Evolutionary conservation across 352 stramenopile species (phyloP), one percentile per base, ranked within the genome.

Genomic region (Phytophthora kernoviae): DNA sequence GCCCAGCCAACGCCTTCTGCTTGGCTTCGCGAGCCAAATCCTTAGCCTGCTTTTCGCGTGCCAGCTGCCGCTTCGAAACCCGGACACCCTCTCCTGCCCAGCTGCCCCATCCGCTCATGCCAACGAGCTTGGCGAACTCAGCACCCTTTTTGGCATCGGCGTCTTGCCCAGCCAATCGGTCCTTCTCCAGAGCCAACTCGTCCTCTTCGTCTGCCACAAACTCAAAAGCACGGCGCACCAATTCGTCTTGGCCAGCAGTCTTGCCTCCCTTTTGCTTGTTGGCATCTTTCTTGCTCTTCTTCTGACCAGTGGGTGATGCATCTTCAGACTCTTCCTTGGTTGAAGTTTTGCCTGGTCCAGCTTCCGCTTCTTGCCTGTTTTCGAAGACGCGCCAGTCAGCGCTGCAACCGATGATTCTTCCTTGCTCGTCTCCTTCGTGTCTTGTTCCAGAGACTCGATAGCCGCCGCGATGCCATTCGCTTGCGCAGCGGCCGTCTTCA

Each of bases 221-320:
- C 30, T 96, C 96, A 79, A 99, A 99, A 18, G 97, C 97, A 32
- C 88, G 84, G 15, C 84, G 75, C 18, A 99, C 95, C 9, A 99
- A 78, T 61, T 99, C 94, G 53, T 97, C 93, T 34, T 80, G 71
- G 5, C 36, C 48, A 7, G 67, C 52, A 40, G 34, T 26, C 68
- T 98, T 92, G 24, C 58, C 89, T 26, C 34, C 49, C 18, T 52
- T 77, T 36, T 57, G 49, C 52, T 71, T 45, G 37, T n/a, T 70
- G 33, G 24, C 24, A 30, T 39, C 9, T 32, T 87, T 83, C 41
- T 77, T 74, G 14, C 58, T 78, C 46, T 78, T 83, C 55, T 81
- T 79, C 36, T 78, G 67, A 26, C 36, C 59, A 18, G 46, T 32
- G 14, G 48, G 1, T 36, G 48, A 12, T 12, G 22, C 8, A 6